phyloP scores from a whole-genome alignment of 257 asterid species.

The Capsicum rhomboideum region DNA sequence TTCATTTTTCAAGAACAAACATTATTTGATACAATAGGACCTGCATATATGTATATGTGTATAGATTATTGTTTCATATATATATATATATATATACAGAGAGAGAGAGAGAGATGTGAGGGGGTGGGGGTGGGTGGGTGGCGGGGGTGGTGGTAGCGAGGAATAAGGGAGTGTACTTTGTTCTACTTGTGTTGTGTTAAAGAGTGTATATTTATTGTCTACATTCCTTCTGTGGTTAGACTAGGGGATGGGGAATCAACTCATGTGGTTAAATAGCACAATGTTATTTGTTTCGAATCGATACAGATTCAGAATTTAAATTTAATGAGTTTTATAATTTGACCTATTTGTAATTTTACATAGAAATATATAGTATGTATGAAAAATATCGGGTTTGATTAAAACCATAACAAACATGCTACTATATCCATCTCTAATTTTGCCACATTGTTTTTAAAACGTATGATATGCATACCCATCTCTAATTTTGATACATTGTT shows the following conservation, averaged over 20 bases:
- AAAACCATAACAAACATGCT: neutral
- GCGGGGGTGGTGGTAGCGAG: too few relatives aligned
- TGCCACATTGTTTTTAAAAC: neutral
- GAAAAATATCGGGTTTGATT: neutral
- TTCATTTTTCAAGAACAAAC: slow-evolving; percentile 8
- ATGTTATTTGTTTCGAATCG: neutral
- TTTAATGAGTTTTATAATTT: neutral
- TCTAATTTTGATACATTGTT: too few relatives aligned
- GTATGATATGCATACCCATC: neutral
- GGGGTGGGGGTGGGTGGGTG: neutral
- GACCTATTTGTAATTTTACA: neutral
- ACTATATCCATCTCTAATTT: neutral
- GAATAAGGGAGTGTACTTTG: neutral
- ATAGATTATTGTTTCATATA: neutral
- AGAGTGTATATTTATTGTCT: neutral
- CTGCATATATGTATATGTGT: neutral
- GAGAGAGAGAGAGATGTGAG: neutral
- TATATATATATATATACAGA: neutral
- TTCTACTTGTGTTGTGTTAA: neutral
- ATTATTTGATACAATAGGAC: neutral
- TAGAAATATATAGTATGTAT: neutral
- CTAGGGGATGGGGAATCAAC: neutral
- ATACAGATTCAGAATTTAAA: fast-evolving
- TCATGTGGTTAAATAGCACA: too few relatives aligned
- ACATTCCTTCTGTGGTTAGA: neutral